Base-by-base conservation (phyloP, 2,329 filamentous ascomycete genomes). In the Venturia oleaginea region DNA sequence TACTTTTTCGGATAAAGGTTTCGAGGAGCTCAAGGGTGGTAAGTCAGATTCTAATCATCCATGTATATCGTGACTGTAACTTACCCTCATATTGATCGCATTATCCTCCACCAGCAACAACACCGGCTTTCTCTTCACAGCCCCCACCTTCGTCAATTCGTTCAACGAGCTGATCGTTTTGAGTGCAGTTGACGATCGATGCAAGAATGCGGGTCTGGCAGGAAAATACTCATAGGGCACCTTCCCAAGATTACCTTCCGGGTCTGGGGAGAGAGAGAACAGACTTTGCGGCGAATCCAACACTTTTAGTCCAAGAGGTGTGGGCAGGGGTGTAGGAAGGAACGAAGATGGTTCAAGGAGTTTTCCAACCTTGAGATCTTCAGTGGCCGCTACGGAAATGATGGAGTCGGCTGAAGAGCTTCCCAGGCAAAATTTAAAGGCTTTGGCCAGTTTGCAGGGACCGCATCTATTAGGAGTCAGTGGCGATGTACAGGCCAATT, bases 51-150 rank as follows among this genome's bases (percentile, higher is more conserved):
- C 34, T 37, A 4, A 10, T 10, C 10, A 4, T 37, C 4, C 34
- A 37, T 10, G 34, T 5, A 37, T 4, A 37, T 37, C 34, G 34
- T 37, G 22, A 55, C 10, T 6, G 19, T 43, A 43, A 43, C n/a
- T 5, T 42, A 61, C 30, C 15, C 71, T 71, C 4, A 76, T 70
- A 62, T 76, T 76, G 68, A 76, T 75, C 0, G 72, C 70, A 42
- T 77, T 77, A 66, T 77, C 75, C 37, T 77, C 75, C 4, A 76
- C 74, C 8, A 73, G 71, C 13, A 76, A 68, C 46, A 74, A 55
- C 4, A 40, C 34, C 6, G 32, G 30, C 3, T 10, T 19, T 42
- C 17, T 24, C 19, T 13, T 34, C 4, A 34, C 15, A 24, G 13
- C 43, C 4, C 6, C n/a, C n/a, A 27, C 43, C 15, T 5, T 27